These are phyloP conservation scores for Hirsutella rhossiliensis DNA, from an alignment of 2,329 filamentous ascomycete species.

Conservation along the genomic window DNA sequence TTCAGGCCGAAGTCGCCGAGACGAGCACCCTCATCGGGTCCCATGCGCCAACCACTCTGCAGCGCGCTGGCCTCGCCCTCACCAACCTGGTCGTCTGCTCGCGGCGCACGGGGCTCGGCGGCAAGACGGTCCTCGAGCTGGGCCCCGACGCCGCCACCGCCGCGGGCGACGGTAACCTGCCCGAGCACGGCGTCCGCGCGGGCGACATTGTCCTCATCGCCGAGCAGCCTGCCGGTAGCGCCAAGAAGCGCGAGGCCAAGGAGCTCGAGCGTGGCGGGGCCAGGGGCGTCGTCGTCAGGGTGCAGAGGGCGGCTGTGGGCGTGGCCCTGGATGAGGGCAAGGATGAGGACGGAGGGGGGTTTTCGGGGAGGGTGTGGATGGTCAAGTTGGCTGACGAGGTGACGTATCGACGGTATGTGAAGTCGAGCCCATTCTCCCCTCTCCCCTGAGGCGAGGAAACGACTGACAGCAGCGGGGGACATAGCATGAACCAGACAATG, in stretches of 20 bases:
- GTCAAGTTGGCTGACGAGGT: constrained; percentile 59
- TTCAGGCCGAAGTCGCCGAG: constrained; percentile 59
- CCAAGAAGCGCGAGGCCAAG: constrained; percentile 60
- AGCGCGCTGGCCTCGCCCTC: constrained; percentile 68
- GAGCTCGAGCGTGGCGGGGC: constrained; percentile 58
- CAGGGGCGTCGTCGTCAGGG: constrained; percentile 58
- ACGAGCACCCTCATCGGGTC: constrained; percentile 54
- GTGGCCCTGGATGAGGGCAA: constrained; percentile 60
- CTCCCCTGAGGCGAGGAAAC: not conserved
- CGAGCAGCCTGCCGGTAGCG: constrained; percentile 61
- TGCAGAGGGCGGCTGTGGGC: constrained; percentile 44
- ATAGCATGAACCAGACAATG: constrained; percentile 53
- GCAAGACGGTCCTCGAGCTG: constrained; percentile 81
- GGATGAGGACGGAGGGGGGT: constrained; percentile 25
- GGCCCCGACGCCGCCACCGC: constrained; percentile 64
- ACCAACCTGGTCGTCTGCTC: constrained; percentile 62
- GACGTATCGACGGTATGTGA: constrained; percentile 42
- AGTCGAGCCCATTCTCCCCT: not conserved
- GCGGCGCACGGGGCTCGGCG: constrained; percentile 79
- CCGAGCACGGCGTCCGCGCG: constrained; percentile 62
- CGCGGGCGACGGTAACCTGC: constrained; percentile 41
- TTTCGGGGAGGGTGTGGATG: constrained; percentile 44
- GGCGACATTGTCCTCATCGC: constrained; percentile 70
- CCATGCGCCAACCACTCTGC: constrained; percentile 56
- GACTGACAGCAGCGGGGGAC: not conserved